Conservation (phyloP, 371 early-diverging fungal genomes). For the Rhizopus arrhizus region DNA sequence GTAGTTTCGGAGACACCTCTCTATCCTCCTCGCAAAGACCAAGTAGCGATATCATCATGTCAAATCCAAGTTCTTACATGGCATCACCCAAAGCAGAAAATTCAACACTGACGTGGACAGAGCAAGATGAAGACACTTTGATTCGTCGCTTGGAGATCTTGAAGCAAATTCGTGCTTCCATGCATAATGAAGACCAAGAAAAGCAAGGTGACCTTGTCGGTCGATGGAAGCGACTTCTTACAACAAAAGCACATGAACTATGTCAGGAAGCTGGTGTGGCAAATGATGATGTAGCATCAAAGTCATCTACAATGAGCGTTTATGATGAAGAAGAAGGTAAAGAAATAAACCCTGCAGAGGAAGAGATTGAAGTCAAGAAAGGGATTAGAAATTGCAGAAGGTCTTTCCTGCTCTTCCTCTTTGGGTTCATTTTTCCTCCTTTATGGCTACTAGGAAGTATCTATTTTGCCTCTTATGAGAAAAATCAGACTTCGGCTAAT, state of each 20-base stretch:
- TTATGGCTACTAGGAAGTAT: slow-evolving; percentile 28
- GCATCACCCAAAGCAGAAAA: neutral
- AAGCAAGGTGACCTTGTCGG: slow-evolving; percentile 1
- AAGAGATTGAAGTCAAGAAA: slow-evolving; percentile 4
- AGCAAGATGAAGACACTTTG: slow-evolving; percentile 12
- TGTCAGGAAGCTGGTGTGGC: slow-evolving; percentile 13
- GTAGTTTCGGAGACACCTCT: neutral
- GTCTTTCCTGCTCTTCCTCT: slow-evolving; percentile 23
- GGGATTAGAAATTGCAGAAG: slow-evolving; percentile 9
- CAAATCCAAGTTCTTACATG: neutral
- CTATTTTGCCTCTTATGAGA: slow-evolving; percentile 18
- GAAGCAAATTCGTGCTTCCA: slow-evolving; percentile 20
- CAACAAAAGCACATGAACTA: slow-evolving; percentile 15
- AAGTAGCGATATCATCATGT: neutral
- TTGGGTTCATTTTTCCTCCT: slow-evolving; percentile 32
- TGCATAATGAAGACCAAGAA: neutral
- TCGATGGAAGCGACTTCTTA: slow-evolving; percentile 17
- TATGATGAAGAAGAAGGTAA: slow-evolving; percentile 10
- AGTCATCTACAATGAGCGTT: neutral
- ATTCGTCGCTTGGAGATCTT: slow-evolving; percentile 22
- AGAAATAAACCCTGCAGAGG: neutral
- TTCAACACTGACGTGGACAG: slow-evolving; percentile 1
- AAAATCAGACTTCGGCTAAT: slow-evolving; percentile 16
- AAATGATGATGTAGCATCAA: neutral
- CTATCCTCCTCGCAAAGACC: neutral